phyloP scores from a whole-genome alignment of 139 green algal genomes.

The Volvox africanus region DNA sequence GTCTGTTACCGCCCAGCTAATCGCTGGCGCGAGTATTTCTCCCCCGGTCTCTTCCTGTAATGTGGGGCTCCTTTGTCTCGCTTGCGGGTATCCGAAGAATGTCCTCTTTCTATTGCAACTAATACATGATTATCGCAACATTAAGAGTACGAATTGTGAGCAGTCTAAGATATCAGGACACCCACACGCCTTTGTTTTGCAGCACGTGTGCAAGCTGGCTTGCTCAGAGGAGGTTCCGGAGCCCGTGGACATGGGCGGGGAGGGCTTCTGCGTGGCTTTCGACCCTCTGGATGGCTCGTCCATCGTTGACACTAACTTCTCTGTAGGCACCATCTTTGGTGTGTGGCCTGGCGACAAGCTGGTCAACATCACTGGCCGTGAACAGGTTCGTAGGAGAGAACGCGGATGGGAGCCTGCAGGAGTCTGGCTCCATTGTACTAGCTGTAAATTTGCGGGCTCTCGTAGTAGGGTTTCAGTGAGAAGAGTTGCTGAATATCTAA shows the following conservation, averaged over 20 bases:
- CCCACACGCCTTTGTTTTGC: background rate
- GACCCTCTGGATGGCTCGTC: conserved; percentile 95
- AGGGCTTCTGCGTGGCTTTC: conserved; percentile 93
- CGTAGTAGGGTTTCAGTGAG: too few species aligned
- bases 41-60: too few species aligned
- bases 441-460: too few species aligned
- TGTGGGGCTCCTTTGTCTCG: background rate
- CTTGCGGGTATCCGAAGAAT: too few species aligned
- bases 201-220: conserved; percentile 89
- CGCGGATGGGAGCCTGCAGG: too few species aligned
- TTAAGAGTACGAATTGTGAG: too few species aligned
- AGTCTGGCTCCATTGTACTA: too few species aligned
- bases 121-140: background rate
- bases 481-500: too few species aligned
- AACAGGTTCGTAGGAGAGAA: conserved; percentile 68
- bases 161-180: too few species aligned
- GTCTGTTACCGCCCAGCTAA: too few species aligned
- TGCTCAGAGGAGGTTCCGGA: conserved; percentile 96
- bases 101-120: background rate
- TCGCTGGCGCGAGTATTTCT: too few species aligned
- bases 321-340: conserved; percentile 95
- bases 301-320: conserved; percentile 98
- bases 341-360: conserved; percentile 92
- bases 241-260: conserved; percentile 86
- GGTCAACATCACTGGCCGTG: conserved; percentile 81